Base-by-base conservation (phyloP, 225 moss, liverwort and hornwort genomes). In the Polytrichum commune region DNA sequence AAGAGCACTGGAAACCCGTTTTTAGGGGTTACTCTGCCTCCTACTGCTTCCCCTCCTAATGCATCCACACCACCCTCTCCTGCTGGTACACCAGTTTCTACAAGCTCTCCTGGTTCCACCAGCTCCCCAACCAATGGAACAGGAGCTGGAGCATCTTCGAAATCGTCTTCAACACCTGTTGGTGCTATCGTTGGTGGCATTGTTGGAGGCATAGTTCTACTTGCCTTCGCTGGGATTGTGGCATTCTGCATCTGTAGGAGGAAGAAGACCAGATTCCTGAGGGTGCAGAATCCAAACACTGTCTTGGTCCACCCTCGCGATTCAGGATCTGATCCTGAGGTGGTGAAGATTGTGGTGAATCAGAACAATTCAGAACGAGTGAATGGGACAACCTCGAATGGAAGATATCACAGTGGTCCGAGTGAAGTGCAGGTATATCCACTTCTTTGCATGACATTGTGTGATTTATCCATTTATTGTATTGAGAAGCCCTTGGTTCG, bases 271-370 rank as follows among this genome's bases (percentile, higher is more conserved):
- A 83, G 76, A 58, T 78, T 77, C 25, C 38, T 83, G 72, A 79
- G 78, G 64, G 32, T 85, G 26, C 86, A 92, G 73, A 86, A 88
- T 29, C 86, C 86, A 57, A 91, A 94, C 56, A 97, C 86, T 5
- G 89, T 92, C 7, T 62, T 86, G 83, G 94, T 93, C 69, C 92
- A 93, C 56, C 90, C 93, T 4, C 67, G 96, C 5, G 92, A 97
- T 55, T 92, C 93, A 63, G 88, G 77, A 19, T 84, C 93, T 29
- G 93, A 95, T 67, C 91, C 95, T 1, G 96, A 97, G 66, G 73
- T 85, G 19, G 92, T 90, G 56, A 94, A 93, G 88, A 80, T 83
- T 38, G 73, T 88, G 20, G 88, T 83, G 5, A 80, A 85, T 65
- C 35, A 73, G 30, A 76, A 69, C 32, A 66, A 53, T 38, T 54